A percentile compares a stretch with the other conserved stretches of the same genome.
phyloP scores from a whole-genome alignment of 2,329 filamentous ascomycete species.

The Alternaria gaisen region DNA sequence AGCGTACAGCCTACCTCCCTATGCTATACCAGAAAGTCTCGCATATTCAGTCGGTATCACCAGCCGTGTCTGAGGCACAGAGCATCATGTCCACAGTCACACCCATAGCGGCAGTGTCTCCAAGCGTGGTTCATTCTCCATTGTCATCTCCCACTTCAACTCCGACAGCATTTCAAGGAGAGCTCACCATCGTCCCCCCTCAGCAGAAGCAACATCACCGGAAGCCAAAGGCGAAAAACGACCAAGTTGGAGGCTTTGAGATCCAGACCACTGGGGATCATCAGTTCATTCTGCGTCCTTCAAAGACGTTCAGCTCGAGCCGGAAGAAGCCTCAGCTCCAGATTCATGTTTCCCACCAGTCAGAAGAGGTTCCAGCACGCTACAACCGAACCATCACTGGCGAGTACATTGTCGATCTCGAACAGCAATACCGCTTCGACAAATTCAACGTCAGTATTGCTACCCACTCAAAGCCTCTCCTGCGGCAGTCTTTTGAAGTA shows the following conservation, averaged over 20 bases:
- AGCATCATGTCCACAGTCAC: slow-evolving; percentile 13
- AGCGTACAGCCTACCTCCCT: slow-evolving; percentile 23
- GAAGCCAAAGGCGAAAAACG: slow-evolving; percentile 26
- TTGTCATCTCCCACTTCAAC: slow-evolving; percentile 5
- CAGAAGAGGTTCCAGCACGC: slow-evolving; percentile 55
- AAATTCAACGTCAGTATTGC: slow-evolving; percentile 59
- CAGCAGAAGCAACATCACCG: slow-evolving; percentile 15
- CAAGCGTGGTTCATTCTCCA: slow-evolving; percentile 1
- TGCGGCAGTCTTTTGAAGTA: slow-evolving; percentile 47
- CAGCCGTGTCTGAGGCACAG: slow-evolving; percentile 7
- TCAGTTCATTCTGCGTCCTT: slow-evolving; percentile 62
- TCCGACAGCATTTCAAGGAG: slow-evolving; percentile 22
- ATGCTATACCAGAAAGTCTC: slow-evolving; percentile 19
- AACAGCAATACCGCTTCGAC: slow-evolving; percentile 60
- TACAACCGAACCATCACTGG: slow-evolving; percentile 61
- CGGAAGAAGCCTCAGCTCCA: slow-evolving; percentile 59
- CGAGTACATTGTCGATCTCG: slow-evolving; percentile 61
- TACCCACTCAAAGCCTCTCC: slow-evolving; percentile 48
- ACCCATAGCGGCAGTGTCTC: slow-evolving; percentile 10
- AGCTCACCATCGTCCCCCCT: slow-evolving; percentile 29
- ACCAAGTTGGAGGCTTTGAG: slow-evolving; percentile 56
- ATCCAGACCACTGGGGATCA: slow-evolving; percentile 64
- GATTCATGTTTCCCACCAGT: slow-evolving; percentile 59
- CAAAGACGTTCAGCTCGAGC: slow-evolving; percentile 52
- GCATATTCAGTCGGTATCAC: slow-evolving; percentile 9